Conservation (phyloP, 1,284 basidiomycete genomes). For the Melampsora allii-populina region DNA sequence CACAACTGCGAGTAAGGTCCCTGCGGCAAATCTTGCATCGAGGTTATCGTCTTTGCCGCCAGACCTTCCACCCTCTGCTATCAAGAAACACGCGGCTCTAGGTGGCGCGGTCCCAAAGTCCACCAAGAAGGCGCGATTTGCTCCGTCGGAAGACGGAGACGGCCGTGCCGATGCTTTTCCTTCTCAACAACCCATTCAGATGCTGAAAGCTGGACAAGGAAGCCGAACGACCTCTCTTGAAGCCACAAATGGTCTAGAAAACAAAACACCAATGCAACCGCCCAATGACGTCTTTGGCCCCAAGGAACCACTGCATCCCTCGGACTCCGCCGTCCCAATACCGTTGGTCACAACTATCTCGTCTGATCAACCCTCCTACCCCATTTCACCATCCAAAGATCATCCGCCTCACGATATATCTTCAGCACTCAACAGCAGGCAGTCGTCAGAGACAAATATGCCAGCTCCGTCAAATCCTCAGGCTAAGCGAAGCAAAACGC, state of each 20-base stretch:
- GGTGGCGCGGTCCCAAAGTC: constrained; percentile 27
- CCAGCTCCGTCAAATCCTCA: neutral
- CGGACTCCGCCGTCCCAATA: neutral
- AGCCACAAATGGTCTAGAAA: neutral
- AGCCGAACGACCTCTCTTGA: neutral
- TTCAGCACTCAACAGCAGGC: neutral
- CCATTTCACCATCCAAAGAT: neutral
- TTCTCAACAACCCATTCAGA: neutral
- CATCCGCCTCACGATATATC: neutral
- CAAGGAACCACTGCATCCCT: neutral
- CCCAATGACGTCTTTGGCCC: neutral
- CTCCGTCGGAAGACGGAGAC: constrained; percentile 17
- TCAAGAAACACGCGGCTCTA: constrained; percentile 23
- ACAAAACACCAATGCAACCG: neutral
- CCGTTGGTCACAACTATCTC: constrained; percentile 6
- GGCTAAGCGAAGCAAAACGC: constrained; percentile 17
- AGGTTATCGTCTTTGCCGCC: neutral
- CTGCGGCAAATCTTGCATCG: neutral
- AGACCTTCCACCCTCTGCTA: constrained; percentile 21
- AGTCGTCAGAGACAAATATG: neutral
- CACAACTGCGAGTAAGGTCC: neutral
- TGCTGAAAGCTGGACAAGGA: neutral
- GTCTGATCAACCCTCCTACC: constrained; percentile 16
- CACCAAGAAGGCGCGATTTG: constrained; percentile 27
- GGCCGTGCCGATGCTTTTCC: neutral